A percentile compares a stretch with the other conserved stretches of the same genome.
These are phyloP conservation scores for Aureobasidium namibiae DNA, from an alignment of 2,329 filamentous ascomycete species.

Conservation along the genomic window DNA sequence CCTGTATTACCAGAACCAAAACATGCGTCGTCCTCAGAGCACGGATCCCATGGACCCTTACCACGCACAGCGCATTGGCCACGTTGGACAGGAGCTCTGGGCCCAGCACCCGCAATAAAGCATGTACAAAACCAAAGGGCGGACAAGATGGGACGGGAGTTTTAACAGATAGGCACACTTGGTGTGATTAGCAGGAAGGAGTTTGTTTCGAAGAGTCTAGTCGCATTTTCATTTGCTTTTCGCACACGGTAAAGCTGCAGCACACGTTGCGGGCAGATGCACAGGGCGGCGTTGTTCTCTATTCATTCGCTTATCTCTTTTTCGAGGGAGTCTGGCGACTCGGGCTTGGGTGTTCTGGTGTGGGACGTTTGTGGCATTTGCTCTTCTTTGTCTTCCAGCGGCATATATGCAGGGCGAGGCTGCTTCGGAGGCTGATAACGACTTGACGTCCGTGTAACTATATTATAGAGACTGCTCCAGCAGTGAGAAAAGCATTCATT, in stretches of 20 bases:
- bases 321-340: neutral
- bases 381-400: neutral
- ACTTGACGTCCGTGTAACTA: constrained; percentile 13
- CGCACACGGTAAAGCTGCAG: neutral
- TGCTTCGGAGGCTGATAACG: constrained; percentile 11
- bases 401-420: constrained; percentile 3
- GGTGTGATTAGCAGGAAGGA: neutral
- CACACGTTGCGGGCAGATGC: neutral
- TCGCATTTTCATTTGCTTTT: constrained; percentile 1
- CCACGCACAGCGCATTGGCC: constrained; percentile 51
- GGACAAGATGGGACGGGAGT: neutral
- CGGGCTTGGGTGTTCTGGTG: neutral
- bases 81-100: constrained; percentile 49
- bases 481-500: constrained; percentile 2
- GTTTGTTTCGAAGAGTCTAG: neutral
- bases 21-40: constrained; percentile 63
- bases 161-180: neutral
- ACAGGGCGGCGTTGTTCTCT: neutral
- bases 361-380: neutral
- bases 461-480: constrained; percentile 9
- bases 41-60: constrained; percentile 54
- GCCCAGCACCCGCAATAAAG: constrained; percentile 34
- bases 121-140: neutral
- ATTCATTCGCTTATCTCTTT: constrained; percentile 2
- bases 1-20: constrained; percentile 60